A percentile compares a stretch with the other conserved stretches of the same genome.
Conservation (phyloP, 306 rosid genomes). For the Begonia masoniana region DNA sequence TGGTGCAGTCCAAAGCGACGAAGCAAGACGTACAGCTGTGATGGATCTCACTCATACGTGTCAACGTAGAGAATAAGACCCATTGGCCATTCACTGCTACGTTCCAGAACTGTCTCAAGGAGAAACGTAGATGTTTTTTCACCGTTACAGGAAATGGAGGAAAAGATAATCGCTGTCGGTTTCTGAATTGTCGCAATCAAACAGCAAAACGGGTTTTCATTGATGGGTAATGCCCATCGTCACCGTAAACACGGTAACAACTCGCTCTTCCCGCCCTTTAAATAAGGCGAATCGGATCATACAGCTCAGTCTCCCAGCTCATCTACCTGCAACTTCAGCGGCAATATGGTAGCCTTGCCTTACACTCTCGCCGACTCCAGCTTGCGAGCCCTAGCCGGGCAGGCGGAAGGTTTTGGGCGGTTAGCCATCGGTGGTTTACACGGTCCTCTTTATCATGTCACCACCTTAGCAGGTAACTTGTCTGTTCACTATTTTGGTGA, state of each 20-base stretch:
- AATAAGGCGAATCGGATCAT: slow-evolving; percentile 10
- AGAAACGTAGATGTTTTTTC: slow-evolving; percentile 5
- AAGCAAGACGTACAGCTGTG: too few relatives aligned
- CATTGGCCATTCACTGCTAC: too few relatives aligned
- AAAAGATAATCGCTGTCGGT: slow-evolving; percentile 2
- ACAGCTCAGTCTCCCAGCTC: slow-evolving; percentile 17
- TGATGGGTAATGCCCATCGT: slow-evolving; percentile 58
- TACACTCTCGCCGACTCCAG: slow-evolving; percentile 49
- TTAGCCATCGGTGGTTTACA: slow-evolving; percentile 77
- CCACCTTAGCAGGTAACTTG: slow-evolving; percentile 50
- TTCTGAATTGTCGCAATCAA: slow-evolving; percentile 6
- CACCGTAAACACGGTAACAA: slow-evolving; percentile 25
- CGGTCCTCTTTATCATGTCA: slow-evolving; percentile 58
- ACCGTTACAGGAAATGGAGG: not conserved
- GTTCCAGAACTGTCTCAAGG: not conserved
- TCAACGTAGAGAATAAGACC: too few relatives aligned
- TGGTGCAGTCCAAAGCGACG: too few relatives aligned
- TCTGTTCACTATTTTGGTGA: not conserved
- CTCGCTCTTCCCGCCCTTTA: slow-evolving; percentile 21
- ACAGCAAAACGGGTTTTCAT: slow-evolving; percentile 5
- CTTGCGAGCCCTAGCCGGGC: slow-evolving; percentile 63
- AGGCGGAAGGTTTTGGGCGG: slow-evolving; percentile 88
- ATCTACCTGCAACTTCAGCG: not conserved
- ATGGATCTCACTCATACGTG: too few relatives aligned
- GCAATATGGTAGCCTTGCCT: slow-evolving; percentile 34